A percentile compares a stretch with the other conserved stretches of the same genome.
These are phyloP conservation scores for Beauveria caledonica DNA, from an alignment of 2,329 filamentous ascomycete genomes.

Conservation along the genomic window DNA sequence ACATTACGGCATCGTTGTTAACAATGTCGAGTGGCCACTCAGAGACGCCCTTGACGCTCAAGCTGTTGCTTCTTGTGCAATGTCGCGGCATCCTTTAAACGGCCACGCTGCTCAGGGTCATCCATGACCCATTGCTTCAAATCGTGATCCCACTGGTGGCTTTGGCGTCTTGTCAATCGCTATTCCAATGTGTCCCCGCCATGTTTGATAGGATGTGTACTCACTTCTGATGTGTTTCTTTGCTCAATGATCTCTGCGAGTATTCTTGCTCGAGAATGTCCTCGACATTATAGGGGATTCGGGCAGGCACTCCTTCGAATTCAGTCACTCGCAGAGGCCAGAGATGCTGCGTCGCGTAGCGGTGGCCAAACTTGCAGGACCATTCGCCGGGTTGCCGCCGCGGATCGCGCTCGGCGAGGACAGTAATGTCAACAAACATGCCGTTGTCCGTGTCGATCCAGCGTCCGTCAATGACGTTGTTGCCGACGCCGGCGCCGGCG, in stretches of 20 bases:
- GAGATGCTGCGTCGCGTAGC: conserved; percentile 61
- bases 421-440: conserved; percentile 78
- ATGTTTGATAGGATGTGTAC: conserved; percentile 20
- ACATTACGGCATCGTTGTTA: not conserved
- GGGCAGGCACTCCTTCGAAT: conserved; percentile 66
- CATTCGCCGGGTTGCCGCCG: conserved; percentile 53
- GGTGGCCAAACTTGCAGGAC: conserved; percentile 74
- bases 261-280: conserved; percentile 60
- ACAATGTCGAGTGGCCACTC: not conserved
- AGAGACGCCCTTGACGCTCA: not conserved
- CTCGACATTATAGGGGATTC: conserved; percentile 62
- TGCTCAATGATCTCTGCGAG: conserved; percentile 48
- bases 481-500: conserved; percentile 37
- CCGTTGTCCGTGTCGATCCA: conserved; percentile 74
- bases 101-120: conserved; percentile 20
- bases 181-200: not conserved
- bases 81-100: conserved; percentile 14
- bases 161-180: conserved; percentile 20
- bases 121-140: conserved; percentile 52
- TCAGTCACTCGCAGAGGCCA: conserved; percentile 66
- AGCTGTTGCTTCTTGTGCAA: conserved; percentile 11
- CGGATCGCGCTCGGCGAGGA: conserved; percentile 57
- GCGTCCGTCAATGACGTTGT: conserved; percentile 75
- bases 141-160: conserved; percentile 52
- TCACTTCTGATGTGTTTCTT: conserved; percentile 54